phyloP scores from a whole-genome alignment of 2,329 filamentous ascomycete species.

The Sphaerulina vaccinii region DNA sequence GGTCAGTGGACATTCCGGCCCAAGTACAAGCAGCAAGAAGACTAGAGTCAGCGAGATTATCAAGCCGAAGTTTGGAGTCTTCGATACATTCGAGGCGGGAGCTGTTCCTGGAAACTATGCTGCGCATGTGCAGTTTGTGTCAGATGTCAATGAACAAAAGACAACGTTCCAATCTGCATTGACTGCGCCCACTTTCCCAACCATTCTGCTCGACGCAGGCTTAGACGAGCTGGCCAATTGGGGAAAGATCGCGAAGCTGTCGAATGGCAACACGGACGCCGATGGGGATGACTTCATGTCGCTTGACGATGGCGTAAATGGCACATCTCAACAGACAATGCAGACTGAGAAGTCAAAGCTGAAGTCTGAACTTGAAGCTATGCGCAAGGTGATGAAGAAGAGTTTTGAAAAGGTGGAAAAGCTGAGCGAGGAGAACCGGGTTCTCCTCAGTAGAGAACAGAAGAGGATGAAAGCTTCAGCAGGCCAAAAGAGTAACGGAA shows the following conservation, averaged over 20 bases:
- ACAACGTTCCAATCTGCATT: conserved; percentile 43
- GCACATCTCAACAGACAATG: conserved; percentile 13
- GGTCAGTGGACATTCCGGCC: conserved; percentile 49
- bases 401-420: conserved; percentile 47
- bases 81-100: conserved; percentile 36
- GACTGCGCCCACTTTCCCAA: conserved; percentile 45
- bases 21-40: conserved; percentile 29
- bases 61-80: conserved; percentile 74
- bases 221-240: conserved; percentile 39
- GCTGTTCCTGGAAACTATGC: conserved; percentile 59
- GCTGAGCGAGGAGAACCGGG: conserved; percentile 44
- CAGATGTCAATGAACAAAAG: conserved; percentile 29
- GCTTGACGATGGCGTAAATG: conserved; percentile 28
- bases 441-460: conserved; percentile 36
- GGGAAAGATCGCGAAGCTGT: conserved; percentile 30
- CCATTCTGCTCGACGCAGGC: conserved; percentile 36
- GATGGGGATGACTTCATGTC: conserved; percentile 41
- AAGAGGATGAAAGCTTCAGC: conserved; percentile 11
- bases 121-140: conserved; percentile 62
- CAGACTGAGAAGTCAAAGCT: conserved; percentile 34
- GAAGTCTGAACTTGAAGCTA: conserved; percentile 42
- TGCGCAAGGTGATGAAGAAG: conserved; percentile 47
- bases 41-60: conserved; percentile 53
- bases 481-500: conserved; percentile 14
- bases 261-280: conserved; percentile 10